phyloP scores from a whole-genome alignment of 345 rosid genomes.

The Boechera divaricarpa region DNA sequence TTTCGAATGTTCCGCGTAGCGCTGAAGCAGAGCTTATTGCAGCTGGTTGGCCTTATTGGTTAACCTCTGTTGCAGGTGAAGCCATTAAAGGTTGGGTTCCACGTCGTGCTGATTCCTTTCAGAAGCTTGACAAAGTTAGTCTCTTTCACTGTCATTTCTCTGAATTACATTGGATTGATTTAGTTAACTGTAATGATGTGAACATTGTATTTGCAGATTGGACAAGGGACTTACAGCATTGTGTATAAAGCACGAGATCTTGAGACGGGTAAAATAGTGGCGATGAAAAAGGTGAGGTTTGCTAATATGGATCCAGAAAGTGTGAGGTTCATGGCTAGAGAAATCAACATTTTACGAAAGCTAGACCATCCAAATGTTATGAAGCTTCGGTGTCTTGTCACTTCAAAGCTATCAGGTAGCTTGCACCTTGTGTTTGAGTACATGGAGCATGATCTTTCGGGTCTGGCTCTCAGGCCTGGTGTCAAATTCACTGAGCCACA shows the following conservation, averaged over 20 bases:
- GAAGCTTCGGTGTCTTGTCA: constrained; percentile 83
- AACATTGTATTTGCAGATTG: constrained; percentile 60
- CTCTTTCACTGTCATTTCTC: not conserved
- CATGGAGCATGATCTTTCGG: constrained; percentile 96
- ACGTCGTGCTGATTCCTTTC: constrained; percentile 72
- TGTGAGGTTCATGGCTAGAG: constrained; percentile 95
- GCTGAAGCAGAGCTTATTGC: constrained; percentile 60
- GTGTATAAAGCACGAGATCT: constrained; percentile 84
- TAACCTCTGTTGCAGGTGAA: constrained; percentile 82
- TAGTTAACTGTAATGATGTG: constrained; percentile 14
- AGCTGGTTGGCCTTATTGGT: constrained; percentile 95
- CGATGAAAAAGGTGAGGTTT: constrained; percentile 95
- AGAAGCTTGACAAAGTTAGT: constrained; percentile 83
- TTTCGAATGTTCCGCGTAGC: constrained; percentile 49
- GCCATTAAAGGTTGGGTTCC: constrained; percentile 89
- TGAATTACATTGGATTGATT: not conserved
- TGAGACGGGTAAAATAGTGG: constrained; percentile 71
- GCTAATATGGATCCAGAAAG: constrained; percentile 89
- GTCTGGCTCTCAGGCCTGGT: constrained; percentile 75
- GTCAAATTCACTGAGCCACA: constrained; percentile 79
- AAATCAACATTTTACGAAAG: constrained; percentile 73
- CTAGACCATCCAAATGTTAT: constrained; percentile 89
- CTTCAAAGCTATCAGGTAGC: constrained; percentile 79
- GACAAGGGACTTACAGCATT: constrained; percentile 93
- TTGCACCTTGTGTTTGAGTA: constrained; percentile 89